Evolutionary conservation across 164 flowering plant species (phyloP).

Genomic region (Macadamia integrifolia): DNA sequence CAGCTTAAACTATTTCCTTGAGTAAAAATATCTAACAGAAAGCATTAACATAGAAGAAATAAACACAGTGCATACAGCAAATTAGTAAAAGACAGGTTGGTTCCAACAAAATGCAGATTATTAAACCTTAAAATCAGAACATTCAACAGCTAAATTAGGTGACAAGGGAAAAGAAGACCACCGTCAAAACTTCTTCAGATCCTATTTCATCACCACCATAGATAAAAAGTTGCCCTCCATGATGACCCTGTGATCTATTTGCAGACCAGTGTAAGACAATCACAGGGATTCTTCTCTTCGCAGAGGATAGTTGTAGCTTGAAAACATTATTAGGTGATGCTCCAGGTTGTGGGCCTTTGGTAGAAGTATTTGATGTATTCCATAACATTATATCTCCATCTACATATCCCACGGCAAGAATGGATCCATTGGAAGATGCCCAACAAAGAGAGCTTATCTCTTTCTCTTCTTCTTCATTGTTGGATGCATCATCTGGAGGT

Average conservation of each 20-base stretch:
- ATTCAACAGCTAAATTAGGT: neutral
- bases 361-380: slow-evolving; percentile 44
- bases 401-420: slow-evolving; percentile 82
- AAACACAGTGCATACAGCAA: no score
- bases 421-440: slow-evolving; percentile 80
- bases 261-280: slow-evolving; percentile 73
- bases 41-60: no score
- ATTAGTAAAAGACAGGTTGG: no score
- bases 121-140: no score
- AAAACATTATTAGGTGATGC: slow-evolving; percentile 47
- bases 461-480: slow-evolving; percentile 52
- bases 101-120: no score
- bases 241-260: slow-evolving; percentile 29
- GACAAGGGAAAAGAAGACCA: slow-evolving; percentile 16
- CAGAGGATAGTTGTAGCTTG: slow-evolving; percentile 69
- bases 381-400: slow-evolving; percentile 93
- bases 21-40: neutral
- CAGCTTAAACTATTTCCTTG: neutral
- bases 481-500: slow-evolving; percentile 21
- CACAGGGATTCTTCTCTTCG: slow-evolving; percentile 76
- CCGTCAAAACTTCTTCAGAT: slow-evolving; percentile 89
- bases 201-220: slow-evolving; percentile 96
- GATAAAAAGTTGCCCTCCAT: slow-evolving; percentile 61
- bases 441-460: slow-evolving; percentile 90
- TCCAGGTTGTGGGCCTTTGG: slow-evolving; percentile 34